Conservation (phyloP, 139 green algal species). For the Spirogloea muscicola region DNA sequence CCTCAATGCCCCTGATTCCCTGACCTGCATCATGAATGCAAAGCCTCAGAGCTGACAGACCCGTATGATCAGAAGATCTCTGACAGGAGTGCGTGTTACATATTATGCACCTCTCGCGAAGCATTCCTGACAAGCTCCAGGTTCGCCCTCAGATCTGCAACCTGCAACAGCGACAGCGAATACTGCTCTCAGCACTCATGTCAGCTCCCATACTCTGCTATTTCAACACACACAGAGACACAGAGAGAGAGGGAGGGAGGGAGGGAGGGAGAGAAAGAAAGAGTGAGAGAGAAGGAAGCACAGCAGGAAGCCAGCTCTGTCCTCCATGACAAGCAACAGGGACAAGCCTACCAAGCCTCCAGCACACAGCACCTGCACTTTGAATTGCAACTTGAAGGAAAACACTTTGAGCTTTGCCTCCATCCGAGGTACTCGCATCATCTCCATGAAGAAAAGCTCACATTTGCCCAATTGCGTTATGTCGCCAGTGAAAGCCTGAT, state of each 20-base stretch:
- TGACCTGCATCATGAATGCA: too few species aligned
- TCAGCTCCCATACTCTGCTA: too few species aligned
- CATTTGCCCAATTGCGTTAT: slow-evolving; percentile 41
- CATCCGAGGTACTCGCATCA: slow-evolving; percentile 41
- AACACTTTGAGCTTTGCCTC: slow-evolving; percentile 43
- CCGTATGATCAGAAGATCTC: too few species aligned
- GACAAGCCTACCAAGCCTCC: too few species aligned
- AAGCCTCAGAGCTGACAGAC: too few species aligned
- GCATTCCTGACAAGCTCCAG: slow-evolving; percentile 16
- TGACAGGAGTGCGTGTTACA: too few species aligned
- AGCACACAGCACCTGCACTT: too few species aligned
- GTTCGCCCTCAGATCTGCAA: slow-evolving; percentile 19
- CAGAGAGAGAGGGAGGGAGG: slow-evolving; percentile 12
- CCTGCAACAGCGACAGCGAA: not conserved
- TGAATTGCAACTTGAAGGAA: slow-evolving; percentile 35
- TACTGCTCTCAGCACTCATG: too few species aligned
- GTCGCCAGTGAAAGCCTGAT: slow-evolving; percentile 22
- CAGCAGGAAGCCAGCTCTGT: too few species aligned
- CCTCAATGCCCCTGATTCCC: slow-evolving; percentile 17
- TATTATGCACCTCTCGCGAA: slow-evolving; percentile 34
- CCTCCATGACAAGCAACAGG: too few species aligned
- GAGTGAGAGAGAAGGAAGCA: too few species aligned
- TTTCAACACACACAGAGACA: not conserved
- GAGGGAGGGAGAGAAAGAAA: slow-evolving; percentile 1
- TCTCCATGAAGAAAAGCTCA: slow-evolving; percentile 44